Percentiles rank a stretch among this genome's conserved stretches.
Conservation (phyloP, 257 asterid genomes). For the Solanum tarapatanum region DNA sequence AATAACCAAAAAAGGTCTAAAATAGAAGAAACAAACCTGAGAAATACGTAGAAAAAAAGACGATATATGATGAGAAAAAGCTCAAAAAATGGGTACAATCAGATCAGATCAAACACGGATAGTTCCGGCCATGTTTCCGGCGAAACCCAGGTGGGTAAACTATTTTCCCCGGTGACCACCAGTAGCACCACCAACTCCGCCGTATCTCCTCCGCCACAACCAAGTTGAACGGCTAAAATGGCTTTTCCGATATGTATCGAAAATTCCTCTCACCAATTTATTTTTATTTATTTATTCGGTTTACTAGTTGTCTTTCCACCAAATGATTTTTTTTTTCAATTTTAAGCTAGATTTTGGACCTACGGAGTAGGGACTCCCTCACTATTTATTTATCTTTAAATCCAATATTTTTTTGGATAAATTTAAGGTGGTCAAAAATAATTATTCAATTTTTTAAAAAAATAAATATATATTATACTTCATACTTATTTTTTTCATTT, state of each 20-base stretch:
- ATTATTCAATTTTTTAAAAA: neutral
- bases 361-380: neutral
- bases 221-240: neutral
- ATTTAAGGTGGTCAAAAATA: neutral
- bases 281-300: neutral
- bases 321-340: neutral
- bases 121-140: neutral
- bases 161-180: neutral
- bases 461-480: neutral
- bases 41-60: neutral
- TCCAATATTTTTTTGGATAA: neutral
- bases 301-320: neutral
- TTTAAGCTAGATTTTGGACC: neutral
- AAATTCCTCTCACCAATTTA: neutral
- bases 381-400: neutral
- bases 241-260: neutral
- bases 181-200: neutral
- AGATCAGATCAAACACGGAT: neutral
- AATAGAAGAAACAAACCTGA: neutral
- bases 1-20: neutral
- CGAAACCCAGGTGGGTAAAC: neutral
- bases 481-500: too few species aligned
- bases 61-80: neutral
- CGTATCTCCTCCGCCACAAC: neutral
- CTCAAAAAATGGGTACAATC: neutral